Percentiles rank a stretch among this genome's conserved stretches.
phyloP scores from a whole-genome alignment of 306 rosid genomes.

The Luffa aegyptiaca region DNA sequence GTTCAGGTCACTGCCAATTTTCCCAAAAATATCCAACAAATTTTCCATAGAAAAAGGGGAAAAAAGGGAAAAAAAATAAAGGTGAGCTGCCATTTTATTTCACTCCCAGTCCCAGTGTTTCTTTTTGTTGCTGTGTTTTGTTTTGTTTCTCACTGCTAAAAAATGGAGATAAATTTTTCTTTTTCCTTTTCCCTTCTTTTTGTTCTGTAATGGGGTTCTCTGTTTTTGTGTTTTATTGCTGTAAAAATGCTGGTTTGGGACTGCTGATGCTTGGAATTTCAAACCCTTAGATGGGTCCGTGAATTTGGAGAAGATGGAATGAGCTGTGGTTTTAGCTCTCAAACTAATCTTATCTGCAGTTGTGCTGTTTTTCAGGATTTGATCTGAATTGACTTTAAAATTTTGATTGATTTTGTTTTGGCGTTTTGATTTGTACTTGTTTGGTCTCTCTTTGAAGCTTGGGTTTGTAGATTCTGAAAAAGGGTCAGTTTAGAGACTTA shows the following conservation, averaged over 20 bases:
- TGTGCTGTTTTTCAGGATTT: neutral
- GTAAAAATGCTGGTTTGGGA: neutral
- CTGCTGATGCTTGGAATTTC: neutral
- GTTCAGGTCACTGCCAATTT: neutral
- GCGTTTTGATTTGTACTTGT: neutral
- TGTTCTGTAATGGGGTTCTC: neutral
- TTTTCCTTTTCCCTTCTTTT: neutral
- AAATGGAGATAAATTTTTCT: neutral
- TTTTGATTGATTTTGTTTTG: neutral
- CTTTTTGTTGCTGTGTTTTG: neutral
- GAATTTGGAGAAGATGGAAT: neutral
- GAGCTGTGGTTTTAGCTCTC: neutral
- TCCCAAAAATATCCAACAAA: slow-evolving; percentile 1
- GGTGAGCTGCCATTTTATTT: slow-evolving; percentile 6
- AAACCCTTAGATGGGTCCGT: neutral
- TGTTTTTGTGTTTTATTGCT: neutral
- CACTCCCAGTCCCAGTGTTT: neutral
- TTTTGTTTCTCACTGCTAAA: neutral
- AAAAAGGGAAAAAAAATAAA: neutral
- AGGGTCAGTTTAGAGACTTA: neutral
- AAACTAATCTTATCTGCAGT: neutral
- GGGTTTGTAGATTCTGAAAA: neutral
- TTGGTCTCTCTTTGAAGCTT: neutral
- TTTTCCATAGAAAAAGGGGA: neutral
- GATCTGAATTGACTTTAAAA: neutral